Evolutionary conservation across 441 rosid genomes (phyloP), one percentile per base, ranked within the genome.

Genomic region (Adansonia madagascariensis): DNA sequence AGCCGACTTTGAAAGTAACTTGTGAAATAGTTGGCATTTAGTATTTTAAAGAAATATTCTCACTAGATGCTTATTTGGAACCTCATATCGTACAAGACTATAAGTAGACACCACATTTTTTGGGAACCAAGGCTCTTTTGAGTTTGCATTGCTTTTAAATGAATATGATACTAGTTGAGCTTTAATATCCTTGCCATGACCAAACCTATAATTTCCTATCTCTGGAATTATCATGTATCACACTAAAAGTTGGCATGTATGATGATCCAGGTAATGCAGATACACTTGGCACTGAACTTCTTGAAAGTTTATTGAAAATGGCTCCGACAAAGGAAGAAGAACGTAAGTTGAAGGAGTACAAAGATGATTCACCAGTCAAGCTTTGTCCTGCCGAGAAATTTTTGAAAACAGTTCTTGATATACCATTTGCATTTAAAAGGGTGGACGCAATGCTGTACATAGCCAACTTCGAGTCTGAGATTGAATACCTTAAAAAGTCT

Each of bases 241-340:
- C 35, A 31, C 3, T 31, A 31, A 31, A 31, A 12, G 6, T 31
- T 31, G 4, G 3, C 35, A 31, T 3, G 35, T 31, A 70, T 52
- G 77, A 67, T 9, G 47, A 41, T 77, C 53, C 89, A 95, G 99
- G 99, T 39, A 94, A 92, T 78, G 87, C 88, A 1, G 97, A 95
- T 47, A 80, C 88, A 41, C 93, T 94, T 52, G 98, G 97, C 39
- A 79, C 97, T 14, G 98, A 92, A 77, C 92, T 94, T 86, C 94
- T 94, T 18, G 97, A 94, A 86, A 92, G 90, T 80, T 83, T 94
- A 78, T 77, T 88, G 71, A 94, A 88, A 89, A 92, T 94, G 98
- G 96, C 98, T 20, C 97, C 97, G 0, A 90, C 89, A 49, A 91
- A 89, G 85, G 96, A 94, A 82, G 98, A 94, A 84, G 98, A 94